These are phyloP conservation scores for Zygoascus bituminiphila DNA, from an alignment of 805 yeast species.

Conservation along the genomic window DNA sequence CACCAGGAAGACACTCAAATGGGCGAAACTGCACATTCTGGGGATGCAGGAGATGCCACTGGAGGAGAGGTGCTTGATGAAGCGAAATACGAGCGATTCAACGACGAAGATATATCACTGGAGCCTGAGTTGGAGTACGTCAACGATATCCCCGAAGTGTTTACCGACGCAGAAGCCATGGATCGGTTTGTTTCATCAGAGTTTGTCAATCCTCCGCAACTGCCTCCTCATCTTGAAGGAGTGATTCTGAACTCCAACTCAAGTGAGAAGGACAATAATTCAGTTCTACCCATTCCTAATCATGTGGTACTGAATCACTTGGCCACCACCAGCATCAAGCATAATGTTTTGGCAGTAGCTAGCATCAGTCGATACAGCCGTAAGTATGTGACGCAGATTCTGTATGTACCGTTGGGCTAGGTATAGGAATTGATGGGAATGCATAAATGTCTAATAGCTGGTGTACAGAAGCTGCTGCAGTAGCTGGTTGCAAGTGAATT, in stretches of 20 bases:
- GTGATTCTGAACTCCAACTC: constrained; percentile 70
- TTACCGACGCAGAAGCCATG: constrained; percentile 37
- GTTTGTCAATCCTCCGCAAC: constrained; percentile 79
- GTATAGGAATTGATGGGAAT: too few relatives aligned
- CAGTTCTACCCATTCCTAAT: constrained; percentile 86
- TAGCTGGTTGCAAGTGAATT: too few relatives aligned
- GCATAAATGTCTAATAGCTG: too few relatives aligned
- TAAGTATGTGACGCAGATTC: constrained; percentile 84
- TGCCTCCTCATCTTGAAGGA: constrained; percentile 94
- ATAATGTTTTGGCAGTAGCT: constrained; percentile 88
- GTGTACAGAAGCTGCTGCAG: too few relatives aligned
- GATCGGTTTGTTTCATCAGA: constrained; percentile 33
- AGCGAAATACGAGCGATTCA: constrained; percentile 53
- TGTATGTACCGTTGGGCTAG: constrained; percentile 68
- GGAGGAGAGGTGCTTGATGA: constrained; percentile 12
- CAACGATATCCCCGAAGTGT: constrained; percentile 35
- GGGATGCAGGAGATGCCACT: background rate
- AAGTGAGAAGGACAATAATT: constrained; percentile 76
- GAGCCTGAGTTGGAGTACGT: constrained; percentile 52
- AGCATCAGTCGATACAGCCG: constrained; percentile 81
- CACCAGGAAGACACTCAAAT: background rate
- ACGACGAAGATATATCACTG: constrained; percentile 40
- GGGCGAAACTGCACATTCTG: background rate
- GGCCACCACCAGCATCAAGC: constrained; percentile 91
- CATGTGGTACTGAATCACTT: constrained; percentile 89